Evolutionary conservation across 352 stramenopile species (phyloP).

Genomic region (Phytophthora parvispora): DNA sequence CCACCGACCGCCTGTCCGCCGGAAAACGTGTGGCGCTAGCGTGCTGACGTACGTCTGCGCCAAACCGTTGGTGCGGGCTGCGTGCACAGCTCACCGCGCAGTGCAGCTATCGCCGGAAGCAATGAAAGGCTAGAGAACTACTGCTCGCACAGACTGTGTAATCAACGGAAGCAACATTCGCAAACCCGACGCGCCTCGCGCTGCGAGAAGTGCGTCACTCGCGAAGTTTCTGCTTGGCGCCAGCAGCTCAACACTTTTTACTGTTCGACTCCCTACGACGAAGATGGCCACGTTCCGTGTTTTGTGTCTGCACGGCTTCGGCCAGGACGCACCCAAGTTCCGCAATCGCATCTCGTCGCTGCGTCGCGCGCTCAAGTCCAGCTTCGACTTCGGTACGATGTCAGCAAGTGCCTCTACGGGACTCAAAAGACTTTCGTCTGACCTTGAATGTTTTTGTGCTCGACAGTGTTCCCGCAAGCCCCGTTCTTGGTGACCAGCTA

Average conservation of each 20-base stretch:
- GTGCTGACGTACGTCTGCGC: not conserved
- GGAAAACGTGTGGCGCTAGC: conserved; percentile 2
- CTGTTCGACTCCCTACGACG: not conserved
- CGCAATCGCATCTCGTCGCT: conserved; percentile 78
- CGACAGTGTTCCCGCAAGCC: conserved; percentile 71
- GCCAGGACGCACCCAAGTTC: conserved; percentile 79
- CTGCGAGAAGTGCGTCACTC: conserved; percentile 9
- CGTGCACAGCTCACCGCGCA: conserved; percentile 2
- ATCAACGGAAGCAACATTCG: conserved; percentile 26
- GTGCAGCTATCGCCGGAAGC: not conserved
- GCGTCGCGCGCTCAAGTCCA: conserved; percentile 78
- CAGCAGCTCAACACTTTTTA: not conserved
- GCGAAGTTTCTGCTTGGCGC: conserved; percentile 26
- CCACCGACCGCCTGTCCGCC: not conserved
- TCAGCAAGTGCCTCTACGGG: not conserved
- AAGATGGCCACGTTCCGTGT: conserved; percentile 67
- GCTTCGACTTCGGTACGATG: conserved; percentile 76
- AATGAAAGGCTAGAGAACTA: no score
- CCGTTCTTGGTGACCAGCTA: conserved; percentile 76
- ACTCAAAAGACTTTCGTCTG: not conserved
- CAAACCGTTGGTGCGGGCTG: not conserved
- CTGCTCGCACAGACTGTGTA: not conserved
- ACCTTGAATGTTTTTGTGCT: conserved; percentile 4
- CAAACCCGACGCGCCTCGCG: conserved; percentile 6
- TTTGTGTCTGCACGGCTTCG: conserved; percentile 86